Evolutionary conservation across 2,329 filamentous ascomycete genomes (phyloP), one percentile per base, ranked within the genome.

Genomic region (Alternaria angustiovoidea): DNA sequence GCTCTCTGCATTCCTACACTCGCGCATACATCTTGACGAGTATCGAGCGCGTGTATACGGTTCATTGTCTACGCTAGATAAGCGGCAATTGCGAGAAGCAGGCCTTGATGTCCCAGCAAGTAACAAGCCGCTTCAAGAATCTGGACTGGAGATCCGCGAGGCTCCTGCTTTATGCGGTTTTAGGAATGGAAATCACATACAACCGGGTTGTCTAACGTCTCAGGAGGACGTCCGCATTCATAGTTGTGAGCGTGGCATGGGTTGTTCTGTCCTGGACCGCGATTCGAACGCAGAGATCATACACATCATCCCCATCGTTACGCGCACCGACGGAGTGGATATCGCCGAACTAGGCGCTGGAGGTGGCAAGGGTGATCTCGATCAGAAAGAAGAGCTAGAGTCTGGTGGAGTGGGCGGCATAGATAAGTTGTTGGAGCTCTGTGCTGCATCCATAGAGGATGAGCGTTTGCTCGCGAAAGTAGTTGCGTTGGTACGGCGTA

Each of bases 1-100:
- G 0, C 79, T 98, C 0, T 89, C 93, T 0, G 86, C 88, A 22
- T 87, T 88, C 11, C 81, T 97, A 0, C 79, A 86, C 6, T 89
- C 89, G 1, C 68, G 90, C 82, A 86, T 97, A 2, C 94, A 97
- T 69, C 87, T 97, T 3, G 93, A 96, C 73, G 81, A 87, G 16
- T 97, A 97, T 74, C 92, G 94, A 67, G 82, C 90, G 71, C 79
- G 84, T 1, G 83, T 97, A 0, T 97, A 96, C 72, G 81, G 81
- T 1, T 85, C 94, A 0, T 78, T 84, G 6, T 78, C 79, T 1
- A 83, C 68, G 3, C 55, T 73, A 18, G 62, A 71, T 2, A 71
- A 61, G 42, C 66, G 62, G 28, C 62, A 65, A 7, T 56, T 75
- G 5, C 56, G 61, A 46, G 68, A 72, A 43, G 72, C 79, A 1